Evolutionary conservation across 179 eudicot genomes (phyloP).

Genomic region (Monotropa hypopitys): DNA sequence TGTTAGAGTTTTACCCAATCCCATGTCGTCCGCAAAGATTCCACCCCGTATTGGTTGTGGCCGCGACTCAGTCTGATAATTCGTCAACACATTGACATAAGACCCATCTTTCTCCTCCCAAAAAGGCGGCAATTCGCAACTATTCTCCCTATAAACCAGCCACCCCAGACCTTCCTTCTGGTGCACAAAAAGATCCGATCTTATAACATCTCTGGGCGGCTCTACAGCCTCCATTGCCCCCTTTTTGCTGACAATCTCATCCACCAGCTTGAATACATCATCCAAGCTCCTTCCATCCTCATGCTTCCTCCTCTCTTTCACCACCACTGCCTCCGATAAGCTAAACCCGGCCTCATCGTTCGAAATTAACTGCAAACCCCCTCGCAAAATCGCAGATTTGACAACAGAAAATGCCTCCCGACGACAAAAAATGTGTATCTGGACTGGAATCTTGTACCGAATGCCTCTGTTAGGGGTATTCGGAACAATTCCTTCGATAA

Average conservation of each 20-base stretch:
- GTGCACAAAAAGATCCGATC: conserved; percentile 50
- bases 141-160: conserved; percentile 66
- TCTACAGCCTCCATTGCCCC: conserved; percentile 34
- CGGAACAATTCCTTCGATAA: conserved; percentile 69
- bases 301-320: conserved; percentile 41
- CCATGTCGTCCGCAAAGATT: conserved; percentile 96
- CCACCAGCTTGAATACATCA: conserved; percentile 63
- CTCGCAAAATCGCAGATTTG: conserved; percentile 20
- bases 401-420: conserved; percentile 28
- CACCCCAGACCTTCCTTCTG: conserved; percentile 85
- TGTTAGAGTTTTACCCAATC: conserved; percentile 86
- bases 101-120: conserved; percentile 57
- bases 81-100: conserved; percentile 65
- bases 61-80: conserved; percentile 33
- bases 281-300: conserved; percentile 44
- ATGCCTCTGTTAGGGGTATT: conserved; percentile 25
- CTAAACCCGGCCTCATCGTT: conserved; percentile 31
- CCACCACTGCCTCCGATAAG: conserved; percentile 50
- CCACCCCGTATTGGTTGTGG: conserved; percentile 86
- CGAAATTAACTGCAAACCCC: conserved; percentile 48
- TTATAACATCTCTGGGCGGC: conserved; percentile 51
- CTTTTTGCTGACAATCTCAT: conserved; percentile 34
- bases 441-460: conserved; percentile 26
- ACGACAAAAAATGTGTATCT: conserved; percentile 49
- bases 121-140: conserved; percentile 67